Base-by-base conservation (phyloP, 2,329 filamentous ascomycete species). In the Xylaria sp. region DNA sequence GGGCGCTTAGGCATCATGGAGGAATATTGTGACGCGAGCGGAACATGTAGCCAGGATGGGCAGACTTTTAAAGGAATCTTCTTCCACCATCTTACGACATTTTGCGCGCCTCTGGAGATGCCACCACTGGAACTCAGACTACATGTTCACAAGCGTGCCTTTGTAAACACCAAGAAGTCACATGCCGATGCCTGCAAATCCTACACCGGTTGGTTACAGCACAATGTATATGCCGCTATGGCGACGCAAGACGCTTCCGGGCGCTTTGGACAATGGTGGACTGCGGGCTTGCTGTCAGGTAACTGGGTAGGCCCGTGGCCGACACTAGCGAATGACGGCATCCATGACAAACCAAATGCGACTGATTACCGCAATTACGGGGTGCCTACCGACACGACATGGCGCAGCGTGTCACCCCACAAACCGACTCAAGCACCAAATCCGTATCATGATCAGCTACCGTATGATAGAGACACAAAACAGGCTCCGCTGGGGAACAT, bases 1-100 rank as follows among this genome's bases (percentile, higher is more conserved):
- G 94, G 94, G 29, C 87, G 91, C 4, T 86, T 86, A 20, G 95
- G 95, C 1, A 86, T 97, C 31, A 79, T 98, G 47, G 93, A 97
- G 77, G 95, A 98, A 54, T 80, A 85, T 39, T 97, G 95, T 76
- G 95, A 98, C 77, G 87, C 89, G 2, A 81, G 81, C 20, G 92
- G 88, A 2, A 85, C 81, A 47, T 97, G 94, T 77, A 93, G 88
- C 20, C 94, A 97, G 77, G 87, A 98, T 73, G 86, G 86, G 0
- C 94, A 97, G 74, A 94, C 92, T 0, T 97, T 97, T 86, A 98
- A 97, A 78, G 92, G 93, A 31, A 95, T 97, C 63, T 97, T 94
- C 83, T 97, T 97, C 80, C 92, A 97, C 75, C 95, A 97, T 76
- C 82, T 97, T 2, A 86, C 89, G 0, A 81, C 88, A 0, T 97